Evolutionary conservation across 2,329 filamentous ascomycete genomes (phyloP).

Genomic region (Aspergillus proliferans): DNA sequence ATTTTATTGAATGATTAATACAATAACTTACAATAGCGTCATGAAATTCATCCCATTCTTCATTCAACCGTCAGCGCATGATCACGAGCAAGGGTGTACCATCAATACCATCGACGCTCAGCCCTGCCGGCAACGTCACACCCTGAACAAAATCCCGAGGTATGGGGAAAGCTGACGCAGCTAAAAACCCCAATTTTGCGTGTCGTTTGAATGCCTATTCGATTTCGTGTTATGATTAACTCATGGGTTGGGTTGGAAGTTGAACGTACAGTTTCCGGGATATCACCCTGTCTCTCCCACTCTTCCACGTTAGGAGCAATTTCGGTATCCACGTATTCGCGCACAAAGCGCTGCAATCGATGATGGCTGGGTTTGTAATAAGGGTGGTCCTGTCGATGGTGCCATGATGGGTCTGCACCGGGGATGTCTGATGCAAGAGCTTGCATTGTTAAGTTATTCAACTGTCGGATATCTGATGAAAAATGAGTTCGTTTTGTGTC

Average conservation of each 20-base stretch:
- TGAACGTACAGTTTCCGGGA: slow-evolving; percentile 4
- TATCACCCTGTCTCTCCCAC: slow-evolving; percentile 9
- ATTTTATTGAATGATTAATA: too few species aligned
- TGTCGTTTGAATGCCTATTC: slow-evolving; percentile 9
- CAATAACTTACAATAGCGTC: slow-evolving; percentile 1
- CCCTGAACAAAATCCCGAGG: slow-evolving; percentile 4
- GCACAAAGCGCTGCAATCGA: slow-evolving; percentile 11
- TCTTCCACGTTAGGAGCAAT: slow-evolving; percentile 14
- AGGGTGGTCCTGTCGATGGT: slow-evolving; percentile 7
- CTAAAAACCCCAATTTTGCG: slow-evolving; percentile 8
- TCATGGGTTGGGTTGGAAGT: background rate
- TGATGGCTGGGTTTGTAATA: slow-evolving; percentile 15
- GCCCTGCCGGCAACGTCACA: slow-evolving; percentile 1
- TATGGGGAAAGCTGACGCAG: slow-evolving; percentile 9
- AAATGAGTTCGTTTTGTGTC: too few species aligned
- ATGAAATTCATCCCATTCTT: slow-evolving; percentile 6
- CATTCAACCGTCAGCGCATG: background rate
- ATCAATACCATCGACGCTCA: slow-evolving; percentile 2
- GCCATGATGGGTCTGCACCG: slow-evolving; percentile 9
- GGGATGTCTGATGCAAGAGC: slow-evolving; percentile 9
- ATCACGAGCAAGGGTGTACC: background rate
- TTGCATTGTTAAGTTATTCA: background rate
- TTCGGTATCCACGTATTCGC: slow-evolving; percentile 9
- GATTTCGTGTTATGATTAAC: background rate
- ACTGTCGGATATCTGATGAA: background rate